Base-by-base conservation (phyloP, 371 early-diverging fungal species). In the Mortierella sp. region DNA sequence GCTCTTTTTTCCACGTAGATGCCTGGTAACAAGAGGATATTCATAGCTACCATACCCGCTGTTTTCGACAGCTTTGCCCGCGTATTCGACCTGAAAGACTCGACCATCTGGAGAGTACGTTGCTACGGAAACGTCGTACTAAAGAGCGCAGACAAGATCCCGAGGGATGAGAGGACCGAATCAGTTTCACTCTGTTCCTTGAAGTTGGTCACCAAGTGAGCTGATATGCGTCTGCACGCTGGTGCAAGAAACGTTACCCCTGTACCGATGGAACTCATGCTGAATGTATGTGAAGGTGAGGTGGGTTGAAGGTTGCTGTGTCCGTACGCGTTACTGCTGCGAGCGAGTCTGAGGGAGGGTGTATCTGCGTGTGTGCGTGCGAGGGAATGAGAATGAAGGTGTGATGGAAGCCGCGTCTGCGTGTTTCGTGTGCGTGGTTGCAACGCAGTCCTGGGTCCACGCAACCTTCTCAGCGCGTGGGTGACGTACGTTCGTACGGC, bases 71-170 rank as follows among this genome's bases (percentile, higher is more conserved):
- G 99, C 98, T 82, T 99, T 98, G 60, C 87, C 82, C 51, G 99
- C 99, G 80, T 99, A 99, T 84, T 99, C 99, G 48, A 96, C 94
- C 83, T 99, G 99, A 83, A 98, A 99, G 63, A 99, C 92, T 64
- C 98, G 90, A 61, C 99, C 99, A 81, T 99, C 99, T 51, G 98
- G 98, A 43, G 99, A 97, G 81, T 98, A 99, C 24, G 98, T 99
- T 68, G 96, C 93, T 45, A 96, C 94, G 31, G 96, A 94, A 63
- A 97, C 86, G 85, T 99, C 99, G 81, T 99, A 99, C 96, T 95
- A 84, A 41, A 45, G 54, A 43, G 47, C 19, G 26, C 16, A 18
- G 51, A 31, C 10, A 10, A 34, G 34, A 34, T 34, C 34, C 34
- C 34, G 34, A 34, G 34, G n/a, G 34, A 34, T 13, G 6, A 26